Conservation (phyloP, 495 filamentous ascomycete species). For the Aspergillus steynii region DNA sequence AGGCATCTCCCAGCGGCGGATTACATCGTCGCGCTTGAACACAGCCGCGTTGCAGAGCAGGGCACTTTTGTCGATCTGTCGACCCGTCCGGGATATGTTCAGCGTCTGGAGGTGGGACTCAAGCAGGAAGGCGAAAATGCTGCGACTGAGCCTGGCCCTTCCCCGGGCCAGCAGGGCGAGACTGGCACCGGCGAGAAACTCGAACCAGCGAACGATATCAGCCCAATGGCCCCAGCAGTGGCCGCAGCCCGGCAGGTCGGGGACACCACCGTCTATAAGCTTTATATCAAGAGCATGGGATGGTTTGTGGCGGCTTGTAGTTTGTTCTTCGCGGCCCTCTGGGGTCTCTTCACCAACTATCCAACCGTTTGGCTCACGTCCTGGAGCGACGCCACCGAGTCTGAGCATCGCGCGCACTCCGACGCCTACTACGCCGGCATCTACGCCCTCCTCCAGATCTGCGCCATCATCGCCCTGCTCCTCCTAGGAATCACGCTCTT, state of each 20-base stretch:
- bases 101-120: not conserved
- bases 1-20: slow-evolving; percentile 41
- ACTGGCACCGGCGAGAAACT: too few relatives aligned
- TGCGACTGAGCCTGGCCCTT: slow-evolving; percentile 16
- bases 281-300: slow-evolving; percentile 42
- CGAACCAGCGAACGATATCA: too few relatives aligned
- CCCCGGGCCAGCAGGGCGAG: too few relatives aligned
- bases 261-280: slow-evolving; percentile 31
- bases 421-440: slow-evolving; percentile 35
- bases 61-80: slow-evolving; percentile 40
- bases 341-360: slow-evolving; percentile 38
- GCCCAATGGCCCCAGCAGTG: not conserved
- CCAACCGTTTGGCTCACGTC: slow-evolving; percentile 39
- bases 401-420: slow-evolving; percentile 25
- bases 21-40: slow-evolving; percentile 45
- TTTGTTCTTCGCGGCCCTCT: slow-evolving; percentile 23
- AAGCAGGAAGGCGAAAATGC: slow-evolving; percentile 26
- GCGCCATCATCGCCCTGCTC: slow-evolving; percentile 11
- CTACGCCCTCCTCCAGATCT: slow-evolving; percentile 30
- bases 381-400: slow-evolving; percentile 35
- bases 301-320: slow-evolving; percentile 10
- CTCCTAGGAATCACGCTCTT: slow-evolving; percentile 12
- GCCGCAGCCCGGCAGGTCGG: slow-evolving; percentile 12
- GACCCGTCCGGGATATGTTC: slow-evolving; percentile 1
- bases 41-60: slow-evolving; percentile 43